phyloP scores from a whole-genome alignment of 805 yeast genomes.

The Maudiozyma bulderi region DNA sequence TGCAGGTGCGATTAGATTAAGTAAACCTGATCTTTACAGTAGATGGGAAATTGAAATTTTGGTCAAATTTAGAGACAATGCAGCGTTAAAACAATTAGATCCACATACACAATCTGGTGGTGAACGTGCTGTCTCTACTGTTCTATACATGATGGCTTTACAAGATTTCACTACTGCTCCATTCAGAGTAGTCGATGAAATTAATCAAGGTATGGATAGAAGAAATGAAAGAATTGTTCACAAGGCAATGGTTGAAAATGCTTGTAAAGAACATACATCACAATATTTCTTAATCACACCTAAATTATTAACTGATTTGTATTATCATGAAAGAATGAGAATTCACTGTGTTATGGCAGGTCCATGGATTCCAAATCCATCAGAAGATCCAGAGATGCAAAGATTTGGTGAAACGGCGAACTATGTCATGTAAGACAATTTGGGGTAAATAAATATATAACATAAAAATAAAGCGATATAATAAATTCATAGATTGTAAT shows the following conservation, averaged over 20 bases:
- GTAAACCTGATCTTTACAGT: slow-evolving; percentile 38
- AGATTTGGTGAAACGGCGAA: slow-evolving; percentile 31
- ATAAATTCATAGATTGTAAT: too few relatives aligned
- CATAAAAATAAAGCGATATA: not conserved
- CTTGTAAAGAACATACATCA: slow-evolving; percentile 54
- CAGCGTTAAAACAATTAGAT: slow-evolving; percentile 61
- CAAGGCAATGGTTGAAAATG: slow-evolving; percentile 71
- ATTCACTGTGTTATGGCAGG: slow-evolving; percentile 76
- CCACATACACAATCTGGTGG: slow-evolving; percentile 96
- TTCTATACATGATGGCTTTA: slow-evolving; percentile 77
- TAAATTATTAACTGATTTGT: slow-evolving; percentile 67
- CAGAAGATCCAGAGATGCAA: slow-evolving; percentile 22
- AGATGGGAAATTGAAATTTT: slow-evolving; percentile 80
- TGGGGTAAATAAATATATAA: not conserved
- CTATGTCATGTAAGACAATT: slow-evolving; percentile 7
- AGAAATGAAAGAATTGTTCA: slow-evolving; percentile 83
- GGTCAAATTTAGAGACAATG: slow-evolving; percentile 76
- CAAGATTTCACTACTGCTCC: slow-evolving; percentile 87
- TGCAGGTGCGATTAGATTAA: slow-evolving; percentile 68
- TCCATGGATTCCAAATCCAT: slow-evolving; percentile 35
- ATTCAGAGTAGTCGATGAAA: slow-evolving; percentile 92
- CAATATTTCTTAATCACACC: slow-evolving; percentile 94
- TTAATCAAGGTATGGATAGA: slow-evolving; percentile 98
- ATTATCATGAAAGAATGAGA: slow-evolving; percentile 70
- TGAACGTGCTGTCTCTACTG: slow-evolving; percentile 92